These are phyloP conservation scores for Aspergillus intermedius DNA, from an alignment of 2,329 filamentous ascomycete species.

Conservation along the genomic window DNA sequence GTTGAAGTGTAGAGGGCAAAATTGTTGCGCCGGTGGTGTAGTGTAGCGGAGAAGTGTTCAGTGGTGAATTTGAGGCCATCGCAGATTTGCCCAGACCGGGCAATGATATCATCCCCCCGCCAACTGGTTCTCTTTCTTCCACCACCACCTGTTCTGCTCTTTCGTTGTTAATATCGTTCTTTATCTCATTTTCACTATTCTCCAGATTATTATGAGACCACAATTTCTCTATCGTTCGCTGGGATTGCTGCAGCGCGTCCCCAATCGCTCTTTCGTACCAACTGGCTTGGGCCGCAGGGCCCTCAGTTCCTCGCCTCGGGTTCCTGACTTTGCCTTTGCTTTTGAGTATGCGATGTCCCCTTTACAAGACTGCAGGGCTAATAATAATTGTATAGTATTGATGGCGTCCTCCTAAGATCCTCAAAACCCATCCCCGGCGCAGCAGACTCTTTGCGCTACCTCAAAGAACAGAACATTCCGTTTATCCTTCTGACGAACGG, in stretches of 20 bases:
- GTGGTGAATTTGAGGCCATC: neutral
- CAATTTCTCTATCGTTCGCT: slow-evolving; percentile 20
- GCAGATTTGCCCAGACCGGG: neutral
- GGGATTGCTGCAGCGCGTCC: slow-evolving; percentile 20
- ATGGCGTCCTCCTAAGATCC: slow-evolving; percentile 87
- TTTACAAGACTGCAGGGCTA: slow-evolving; percentile 3
- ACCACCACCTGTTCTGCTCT: neutral
- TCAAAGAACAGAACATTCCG: slow-evolving; percentile 69
- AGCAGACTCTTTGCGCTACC: slow-evolving; percentile 62
- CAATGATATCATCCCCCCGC: slow-evolving; percentile 1
- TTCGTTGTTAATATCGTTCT: neutral
- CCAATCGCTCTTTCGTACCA: slow-evolving; percentile 11
- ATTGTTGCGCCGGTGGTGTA: neutral
- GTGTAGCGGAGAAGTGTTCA: neutral
- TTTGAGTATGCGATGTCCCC: slow-evolving; percentile 35
- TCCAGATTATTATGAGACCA: slow-evolving; percentile 18
- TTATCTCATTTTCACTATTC: neutral
- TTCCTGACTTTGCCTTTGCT: slow-evolving; percentile 40
- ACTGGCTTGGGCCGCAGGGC: slow-evolving; percentile 13
- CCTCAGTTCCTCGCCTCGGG: slow-evolving; percentile 17
- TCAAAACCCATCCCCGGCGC: slow-evolving; percentile 74
- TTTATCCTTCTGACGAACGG: slow-evolving; percentile 97
- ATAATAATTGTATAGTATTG: slow-evolving; percentile 54
- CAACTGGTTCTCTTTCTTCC: neutral
- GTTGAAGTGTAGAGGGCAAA: neutral